Evolutionary conservation across 805 yeast species (phyloP).

Genomic region (Monosporozyma yasuniensis): DNA sequence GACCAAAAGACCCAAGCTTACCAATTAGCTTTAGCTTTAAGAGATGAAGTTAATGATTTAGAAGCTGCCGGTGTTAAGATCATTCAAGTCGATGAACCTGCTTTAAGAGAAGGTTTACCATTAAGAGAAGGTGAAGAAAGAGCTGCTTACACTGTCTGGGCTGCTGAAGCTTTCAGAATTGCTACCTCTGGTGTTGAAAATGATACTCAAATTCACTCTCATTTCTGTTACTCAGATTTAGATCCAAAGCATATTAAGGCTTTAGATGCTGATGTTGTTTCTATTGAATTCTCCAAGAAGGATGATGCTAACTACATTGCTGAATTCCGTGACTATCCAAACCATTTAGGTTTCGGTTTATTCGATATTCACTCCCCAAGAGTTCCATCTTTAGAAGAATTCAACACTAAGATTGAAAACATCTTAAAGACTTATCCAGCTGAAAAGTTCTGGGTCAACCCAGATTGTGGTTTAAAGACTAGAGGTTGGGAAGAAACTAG

Average conservation of each 20-base stretch:
- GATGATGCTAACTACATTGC: slow-evolving; percentile 97
- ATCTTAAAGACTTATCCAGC: slow-evolving; percentile 96
- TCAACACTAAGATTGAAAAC: slow-evolving; percentile 85
- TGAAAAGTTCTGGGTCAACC: slow-evolving; percentile 99
- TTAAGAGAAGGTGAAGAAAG: slow-evolving; percentile 97
- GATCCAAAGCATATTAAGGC: slow-evolving; percentile 99
- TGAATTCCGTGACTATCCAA: slow-evolving; percentile 97
- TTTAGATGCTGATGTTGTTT: slow-evolving; percentile 97
- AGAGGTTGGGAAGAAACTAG: slow-evolving; percentile 99
- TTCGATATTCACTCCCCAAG: slow-evolving; percentile 99
- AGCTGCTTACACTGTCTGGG: slow-evolving; percentile 94
- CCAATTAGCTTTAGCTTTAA: slow-evolving; percentile 94
- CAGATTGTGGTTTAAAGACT: slow-evolving; percentile 99
- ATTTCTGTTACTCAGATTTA: slow-evolving; percentile 99
- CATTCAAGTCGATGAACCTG: slow-evolving; percentile 99
- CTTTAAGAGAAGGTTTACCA: slow-evolving; percentile 99
- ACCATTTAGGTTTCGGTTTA: slow-evolving; percentile 98
- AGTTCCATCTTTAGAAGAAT: slow-evolving; percentile 96
- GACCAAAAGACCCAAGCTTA: slow-evolving; percentile 87
- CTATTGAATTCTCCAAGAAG: slow-evolving; percentile 99
- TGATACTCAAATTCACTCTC: slow-evolving; percentile 97
- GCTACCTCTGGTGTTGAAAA: slow-evolving; percentile 97
- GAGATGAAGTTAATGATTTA: slow-evolving; percentile 97
- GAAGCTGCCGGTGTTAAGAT: slow-evolving; percentile 97
- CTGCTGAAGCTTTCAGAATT: slow-evolving; percentile 98